These are phyloP conservation scores for Biancaea sappan DNA, from an alignment of 306 rosid genomes.

Conservation along the genomic window DNA sequence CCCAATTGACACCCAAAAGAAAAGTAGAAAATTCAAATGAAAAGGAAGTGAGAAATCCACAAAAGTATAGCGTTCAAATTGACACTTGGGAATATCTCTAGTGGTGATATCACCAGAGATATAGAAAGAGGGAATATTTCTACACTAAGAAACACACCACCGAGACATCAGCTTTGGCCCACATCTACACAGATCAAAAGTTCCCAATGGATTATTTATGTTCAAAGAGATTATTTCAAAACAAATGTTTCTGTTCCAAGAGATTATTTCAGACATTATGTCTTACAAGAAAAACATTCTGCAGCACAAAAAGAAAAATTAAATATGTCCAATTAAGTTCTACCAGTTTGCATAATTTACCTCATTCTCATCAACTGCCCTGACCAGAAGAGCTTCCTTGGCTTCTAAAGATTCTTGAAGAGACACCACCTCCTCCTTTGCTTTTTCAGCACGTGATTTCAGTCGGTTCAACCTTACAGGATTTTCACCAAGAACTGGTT, in stretches of 20 bases:
- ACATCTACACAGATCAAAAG: background rate
- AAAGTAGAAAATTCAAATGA: conserved; percentile 16
- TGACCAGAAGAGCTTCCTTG: conserved; percentile 91
- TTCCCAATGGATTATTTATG: background rate
- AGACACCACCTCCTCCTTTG: conserved; percentile 74
- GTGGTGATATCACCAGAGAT: background rate
- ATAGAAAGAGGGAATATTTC: background rate
- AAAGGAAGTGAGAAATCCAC: background rate
- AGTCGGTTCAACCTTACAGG: conserved; percentile 79
- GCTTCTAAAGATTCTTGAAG: conserved; percentile 81
- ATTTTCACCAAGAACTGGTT: conserved; percentile 94
- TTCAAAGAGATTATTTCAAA: background rate
- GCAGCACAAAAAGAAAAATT: background rate
- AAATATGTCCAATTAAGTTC: background rate
- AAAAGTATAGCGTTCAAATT: background rate
- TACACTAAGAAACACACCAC: background rate
- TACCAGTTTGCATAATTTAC: conserved; percentile 43
- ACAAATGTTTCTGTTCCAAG: background rate
- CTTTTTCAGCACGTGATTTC: conserved; percentile 75
- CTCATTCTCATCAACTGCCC: conserved; percentile 93
- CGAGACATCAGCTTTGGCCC: background rate
- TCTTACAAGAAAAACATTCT: conserved; percentile 15
- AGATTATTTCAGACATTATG: conserved; percentile 11
- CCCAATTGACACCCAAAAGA: conserved; percentile 6
- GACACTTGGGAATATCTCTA: background rate